Percentiles rank a stretch among this genome's conserved stretches.
These are phyloP conservation scores for Colletotrichum scovillei DNA, from an alignment of 2,329 filamentous ascomycete species.

Conservation along the genomic window DNA sequence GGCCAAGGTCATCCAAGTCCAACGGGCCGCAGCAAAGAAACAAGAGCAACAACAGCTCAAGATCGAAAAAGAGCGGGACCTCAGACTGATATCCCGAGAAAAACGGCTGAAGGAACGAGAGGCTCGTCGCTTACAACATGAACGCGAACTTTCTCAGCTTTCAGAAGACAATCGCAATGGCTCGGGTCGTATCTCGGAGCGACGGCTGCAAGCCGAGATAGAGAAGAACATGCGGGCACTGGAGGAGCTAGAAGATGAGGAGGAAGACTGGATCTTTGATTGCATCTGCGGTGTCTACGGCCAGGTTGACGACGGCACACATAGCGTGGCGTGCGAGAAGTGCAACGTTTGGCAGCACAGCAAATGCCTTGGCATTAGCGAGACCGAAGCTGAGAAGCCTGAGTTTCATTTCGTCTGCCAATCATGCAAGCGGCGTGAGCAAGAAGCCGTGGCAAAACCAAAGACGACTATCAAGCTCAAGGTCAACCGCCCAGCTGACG, in stretches of 20 bases:
- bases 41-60: constrained; percentile 70
- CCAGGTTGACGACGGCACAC: constrained; percentile 92
- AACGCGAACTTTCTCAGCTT: constrained; percentile 83
- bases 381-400: constrained; percentile 82
- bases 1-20: constrained; percentile 71
- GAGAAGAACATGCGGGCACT: constrained; percentile 83
- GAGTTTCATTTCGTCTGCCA: constrained; percentile 90
- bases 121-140: constrained; percentile 81
- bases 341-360: constrained; percentile 99
- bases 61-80: constrained; percentile 79
- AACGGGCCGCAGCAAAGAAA: constrained; percentile 74
- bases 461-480: constrained; percentile 66
- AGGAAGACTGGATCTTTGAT: constrained; percentile 94
- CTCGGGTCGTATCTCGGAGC: constrained; percentile 76
- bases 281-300: constrained; percentile 92
- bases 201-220: constrained; percentile 84
- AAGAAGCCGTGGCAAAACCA: constrained; percentile 71
- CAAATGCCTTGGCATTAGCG: constrained; percentile 84
- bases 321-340: constrained; percentile 92
- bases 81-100: constrained; percentile 84
- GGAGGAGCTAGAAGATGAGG: constrained; percentile 71
- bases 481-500: constrained; percentile 46
- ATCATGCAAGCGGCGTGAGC: constrained; percentile 77
- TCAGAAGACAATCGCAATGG: constrained; percentile 79
- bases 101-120: constrained; percentile 89